Conservation (phyloP, 1,284 basidiomycete genomes). For the Bothia castanella region DNA sequence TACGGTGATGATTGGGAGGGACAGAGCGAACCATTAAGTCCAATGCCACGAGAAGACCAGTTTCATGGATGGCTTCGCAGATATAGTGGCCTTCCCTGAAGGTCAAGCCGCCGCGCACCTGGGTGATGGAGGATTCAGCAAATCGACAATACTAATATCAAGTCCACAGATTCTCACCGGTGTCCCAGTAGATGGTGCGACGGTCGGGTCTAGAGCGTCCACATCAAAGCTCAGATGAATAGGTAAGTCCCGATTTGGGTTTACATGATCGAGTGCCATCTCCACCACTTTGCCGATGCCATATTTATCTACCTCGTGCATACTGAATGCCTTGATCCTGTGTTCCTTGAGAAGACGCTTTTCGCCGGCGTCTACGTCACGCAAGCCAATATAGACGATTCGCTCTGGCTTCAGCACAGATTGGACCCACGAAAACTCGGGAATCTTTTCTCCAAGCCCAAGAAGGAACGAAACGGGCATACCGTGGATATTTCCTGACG, state of each 20-base stretch:
- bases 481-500: conserved; percentile 89
- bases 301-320: conserved; percentile 98
- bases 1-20: background rate
- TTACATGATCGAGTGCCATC: conserved; percentile 93
- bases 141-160: background rate
- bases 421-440: conserved; percentile 80
- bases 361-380: conserved; percentile 91
- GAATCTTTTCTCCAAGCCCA: conserved; percentile 54
- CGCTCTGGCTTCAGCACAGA: conserved; percentile 68
- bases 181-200: conserved; percentile 94
- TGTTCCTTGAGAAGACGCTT: conserved; percentile 84
- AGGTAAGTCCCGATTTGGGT: conserved; percentile 77
- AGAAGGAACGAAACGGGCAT: conserved; percentile 97
- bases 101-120: conserved; percentile 92
- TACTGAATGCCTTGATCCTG: conserved; percentile 91
- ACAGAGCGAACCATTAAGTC: conserved; percentile 76
- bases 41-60: conserved; percentile 85
- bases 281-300: conserved; percentile 95
- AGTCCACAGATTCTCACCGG: conserved; percentile 52
- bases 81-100: conserved; percentile 99
- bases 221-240: conserved; percentile 98
- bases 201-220: conserved; percentile 89
- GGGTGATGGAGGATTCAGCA: conserved; percentile 5
- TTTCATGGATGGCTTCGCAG: conserved; percentile 92
- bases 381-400: conserved; percentile 92